Conservation (phyloP, 2,329 filamentous ascomycete genomes). For the Knoxdaviesia proteae region DNA sequence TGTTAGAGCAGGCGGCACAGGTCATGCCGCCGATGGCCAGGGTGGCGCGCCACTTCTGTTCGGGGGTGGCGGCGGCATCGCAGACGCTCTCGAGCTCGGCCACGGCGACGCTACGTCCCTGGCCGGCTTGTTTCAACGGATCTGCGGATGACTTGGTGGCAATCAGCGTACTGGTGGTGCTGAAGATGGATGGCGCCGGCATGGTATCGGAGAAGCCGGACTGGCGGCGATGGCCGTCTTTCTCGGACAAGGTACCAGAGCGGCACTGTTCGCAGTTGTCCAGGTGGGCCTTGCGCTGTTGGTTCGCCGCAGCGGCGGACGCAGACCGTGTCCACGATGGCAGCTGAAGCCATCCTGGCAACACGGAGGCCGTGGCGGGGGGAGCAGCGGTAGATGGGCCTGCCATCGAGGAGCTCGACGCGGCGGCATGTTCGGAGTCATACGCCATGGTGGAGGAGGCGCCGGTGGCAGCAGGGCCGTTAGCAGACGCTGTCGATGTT, state of each 20-base stretch:
- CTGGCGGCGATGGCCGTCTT: no score
- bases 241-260: slow-evolving; percentile 2
- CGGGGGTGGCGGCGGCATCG: background rate
- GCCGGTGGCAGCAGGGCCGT: background rate
- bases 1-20: slow-evolving; percentile 46
- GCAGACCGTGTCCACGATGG: no score
- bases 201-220: no score
- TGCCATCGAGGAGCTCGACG: no score
- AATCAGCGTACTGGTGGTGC: no score
- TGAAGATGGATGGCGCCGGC: no score
- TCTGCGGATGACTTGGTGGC: no score
- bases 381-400: no score
- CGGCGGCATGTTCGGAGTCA: background rate
- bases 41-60: slow-evolving; percentile 22
- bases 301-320: no score
- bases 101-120: background rate
- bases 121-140: background rate
- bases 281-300: slow-evolving; percentile 11
- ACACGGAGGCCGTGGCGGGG: no score
- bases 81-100: slow-evolving; percentile 2
- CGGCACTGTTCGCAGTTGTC: slow-evolving; percentile 18
- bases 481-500: no score
- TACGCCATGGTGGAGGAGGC: background rate
- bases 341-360: no score
- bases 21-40: slow-evolving; percentile 54